phyloP scores from a whole-genome alignment of 192 early-diverging fungal species.

The Backusella liffmaniae region DNA sequence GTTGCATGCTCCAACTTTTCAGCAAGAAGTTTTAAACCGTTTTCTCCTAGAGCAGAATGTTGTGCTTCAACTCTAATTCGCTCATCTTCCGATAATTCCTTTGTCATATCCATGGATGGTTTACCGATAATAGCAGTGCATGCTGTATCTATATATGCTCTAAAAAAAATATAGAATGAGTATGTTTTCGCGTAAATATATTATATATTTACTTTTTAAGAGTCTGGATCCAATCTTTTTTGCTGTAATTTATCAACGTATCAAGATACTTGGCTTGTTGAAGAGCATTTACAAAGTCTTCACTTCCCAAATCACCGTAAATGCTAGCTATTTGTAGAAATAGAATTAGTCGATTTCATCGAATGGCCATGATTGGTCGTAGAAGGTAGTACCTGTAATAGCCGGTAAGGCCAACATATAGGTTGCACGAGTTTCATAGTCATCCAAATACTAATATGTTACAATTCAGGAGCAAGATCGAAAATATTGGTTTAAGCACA shows the following conservation, averaged over 20 bases:
- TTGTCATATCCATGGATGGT: slow-evolving; percentile 47
- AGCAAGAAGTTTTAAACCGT: slow-evolving; percentile 43
- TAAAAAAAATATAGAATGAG: slow-evolving; percentile 6
- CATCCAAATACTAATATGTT: slow-evolving; percentile 8
- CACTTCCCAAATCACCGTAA: slow-evolving; percentile 50
- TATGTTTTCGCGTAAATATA: background rate
- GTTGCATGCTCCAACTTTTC: slow-evolving; percentile 43
- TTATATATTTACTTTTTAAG: slow-evolving; percentile 41
- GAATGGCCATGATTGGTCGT: background rate
- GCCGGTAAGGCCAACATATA: slow-evolving; percentile 15
- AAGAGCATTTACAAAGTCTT: slow-evolving; percentile 40
- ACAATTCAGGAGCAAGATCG: background rate
- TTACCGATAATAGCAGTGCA: slow-evolving; percentile 46
- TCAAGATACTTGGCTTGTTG: slow-evolving; percentile 46
- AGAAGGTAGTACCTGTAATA: slow-evolving; percentile 12
- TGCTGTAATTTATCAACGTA: slow-evolving; percentile 37
- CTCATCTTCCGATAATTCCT: slow-evolving; percentile 44
- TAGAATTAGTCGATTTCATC: background rate
- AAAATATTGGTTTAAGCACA: background rate
- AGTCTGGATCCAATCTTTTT: slow-evolving; percentile 44
- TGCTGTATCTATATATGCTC: slow-evolving; percentile 41
- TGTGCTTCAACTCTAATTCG: slow-evolving; percentile 46
- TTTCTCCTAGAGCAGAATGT: slow-evolving; percentile 35
- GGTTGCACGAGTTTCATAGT: slow-evolving; percentile 16
- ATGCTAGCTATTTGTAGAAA: slow-evolving; percentile 35